A percentile compares a stretch with the other conserved stretches of the same genome.
Evolutionary conservation across 2,329 filamentous ascomycete species (phyloP).

Genomic region (Lasiodiplodia citricola): DNA sequence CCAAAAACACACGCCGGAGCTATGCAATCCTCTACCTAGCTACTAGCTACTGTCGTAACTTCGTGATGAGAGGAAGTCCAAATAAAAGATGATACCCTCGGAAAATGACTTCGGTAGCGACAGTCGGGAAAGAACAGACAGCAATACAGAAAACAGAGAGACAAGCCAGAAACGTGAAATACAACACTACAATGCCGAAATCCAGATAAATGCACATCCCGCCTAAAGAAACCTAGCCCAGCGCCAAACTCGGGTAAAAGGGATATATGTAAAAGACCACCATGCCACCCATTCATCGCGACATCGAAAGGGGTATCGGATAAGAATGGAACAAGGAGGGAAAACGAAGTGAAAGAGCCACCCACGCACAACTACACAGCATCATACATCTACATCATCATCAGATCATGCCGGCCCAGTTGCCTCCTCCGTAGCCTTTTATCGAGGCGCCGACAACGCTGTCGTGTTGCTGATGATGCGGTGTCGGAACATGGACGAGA

Average conservation of each 20-base stretch:
- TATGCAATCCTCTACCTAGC: conserved; percentile 25
- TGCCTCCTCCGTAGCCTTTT: conserved; percentile 1
- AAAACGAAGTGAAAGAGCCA: conserved; percentile 16
- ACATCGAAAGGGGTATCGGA: conserved; percentile 21
- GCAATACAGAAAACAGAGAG: conserved; percentile 5
- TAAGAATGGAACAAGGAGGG: conserved; percentile 21
- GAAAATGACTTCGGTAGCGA: conserved; percentile 13
- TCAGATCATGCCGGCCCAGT: conserved; percentile 23
- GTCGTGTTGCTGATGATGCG: conserved; percentile 20
- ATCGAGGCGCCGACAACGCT: conserved; percentile 13
- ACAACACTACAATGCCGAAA: conserved; percentile 2
- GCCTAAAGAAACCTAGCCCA: not conserved
- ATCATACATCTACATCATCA: conserved; percentile 19
- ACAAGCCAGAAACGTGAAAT: conserved; percentile 13
- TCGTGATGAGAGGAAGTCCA: conserved; percentile 20
- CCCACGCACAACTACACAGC: conserved; percentile 3
- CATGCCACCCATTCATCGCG: conserved; percentile 22
- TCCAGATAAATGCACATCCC: conserved; percentile 8
- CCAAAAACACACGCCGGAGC: conserved; percentile 20
- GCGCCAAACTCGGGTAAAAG: conserved; percentile 6
- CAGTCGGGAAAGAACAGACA: conserved; percentile 4
- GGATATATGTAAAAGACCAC: conserved; percentile 11
- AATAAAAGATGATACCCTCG: not conserved
- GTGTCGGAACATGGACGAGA: conserved; percentile 10
- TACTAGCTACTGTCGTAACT: conserved; percentile 23